Evolutionary conservation across 2,329 filamentous ascomycete genomes (phyloP).

Genomic region (Colletotrichum chrysophilum): DNA sequence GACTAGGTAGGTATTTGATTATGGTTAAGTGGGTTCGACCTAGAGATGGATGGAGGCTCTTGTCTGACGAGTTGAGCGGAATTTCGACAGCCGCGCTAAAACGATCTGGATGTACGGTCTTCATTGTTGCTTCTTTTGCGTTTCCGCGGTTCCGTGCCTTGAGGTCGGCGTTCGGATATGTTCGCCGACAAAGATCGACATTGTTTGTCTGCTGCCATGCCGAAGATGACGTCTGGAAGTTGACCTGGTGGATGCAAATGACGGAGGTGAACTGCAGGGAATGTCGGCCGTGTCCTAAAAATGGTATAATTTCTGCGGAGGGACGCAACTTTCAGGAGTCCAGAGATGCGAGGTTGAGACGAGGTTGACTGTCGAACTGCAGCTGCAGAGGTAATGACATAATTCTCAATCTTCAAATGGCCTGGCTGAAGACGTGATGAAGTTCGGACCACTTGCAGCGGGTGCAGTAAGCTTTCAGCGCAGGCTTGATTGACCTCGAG

Average conservation of each 20-base stretch:
- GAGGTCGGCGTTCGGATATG: background rate
- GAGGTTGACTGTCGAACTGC: background rate
- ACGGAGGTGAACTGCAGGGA: background rate
- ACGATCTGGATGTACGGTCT: background rate
- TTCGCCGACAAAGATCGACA: background rate
- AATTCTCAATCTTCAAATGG: background rate
- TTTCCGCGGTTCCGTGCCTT: background rate
- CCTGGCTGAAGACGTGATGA: background rate
- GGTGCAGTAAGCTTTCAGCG: background rate
- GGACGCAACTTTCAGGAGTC: background rate
- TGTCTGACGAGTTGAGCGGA: background rate
- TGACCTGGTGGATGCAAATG: background rate
- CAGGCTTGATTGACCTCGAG: background rate
- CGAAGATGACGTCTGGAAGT: background rate
- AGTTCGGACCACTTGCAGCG: background rate
- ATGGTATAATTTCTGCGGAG: background rate
- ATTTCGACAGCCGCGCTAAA: background rate
- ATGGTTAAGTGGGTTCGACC: background rate
- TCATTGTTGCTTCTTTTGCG: background rate
- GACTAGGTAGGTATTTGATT: background rate
- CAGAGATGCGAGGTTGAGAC: background rate
- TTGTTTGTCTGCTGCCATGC: background rate
- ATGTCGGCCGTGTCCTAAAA: background rate
- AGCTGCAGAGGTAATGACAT: background rate
- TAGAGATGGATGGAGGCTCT: background rate